Percentiles rank a stretch among this genome's conserved stretches.
phyloP scores from a whole-genome alignment of 108 stramenopile species.

The Conticribra guillardii region DNA sequence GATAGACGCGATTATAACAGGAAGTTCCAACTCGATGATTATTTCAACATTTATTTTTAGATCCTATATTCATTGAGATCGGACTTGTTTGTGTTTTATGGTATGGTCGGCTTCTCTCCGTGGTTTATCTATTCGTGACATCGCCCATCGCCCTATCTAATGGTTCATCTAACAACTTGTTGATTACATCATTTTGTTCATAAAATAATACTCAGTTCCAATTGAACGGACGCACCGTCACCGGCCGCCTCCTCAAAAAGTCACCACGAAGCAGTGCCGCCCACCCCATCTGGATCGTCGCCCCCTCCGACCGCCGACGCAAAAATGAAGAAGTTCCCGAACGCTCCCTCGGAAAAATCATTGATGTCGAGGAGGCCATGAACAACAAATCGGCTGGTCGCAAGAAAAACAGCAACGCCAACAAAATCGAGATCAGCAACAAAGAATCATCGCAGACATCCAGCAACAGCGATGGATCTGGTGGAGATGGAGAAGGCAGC shows the following conservation, averaged over 20 bases:
- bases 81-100: too few species aligned
- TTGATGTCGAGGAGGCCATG: constrained; percentile 17
- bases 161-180: not conserved
- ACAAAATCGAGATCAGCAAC: not conserved
- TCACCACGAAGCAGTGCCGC: constrained; percentile 10
- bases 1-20: not conserved
- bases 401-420: too few species aligned
- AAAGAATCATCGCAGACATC: constrained; percentile 6
- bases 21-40: not conserved
- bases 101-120: too few species aligned
- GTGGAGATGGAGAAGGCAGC: not conserved
- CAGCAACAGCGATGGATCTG: constrained; percentile 23
- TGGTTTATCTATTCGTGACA: not conserved
- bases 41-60: too few species aligned
- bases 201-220: constrained; percentile 17
- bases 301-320: constrained; percentile 37
- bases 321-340: constrained; percentile 45
- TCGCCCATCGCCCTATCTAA: not conserved
- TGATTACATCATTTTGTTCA: not conserved
- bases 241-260: constrained; percentile 40
- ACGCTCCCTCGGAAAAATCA: constrained; percentile 30
- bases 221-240: constrained; percentile 42
- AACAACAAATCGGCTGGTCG: too few species aligned
- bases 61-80: too few species aligned
- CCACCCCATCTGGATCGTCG: constrained; percentile 37